Conservation (phyloP, 1,139 yeast genomes). For the Zygoascus sp. region DNA sequence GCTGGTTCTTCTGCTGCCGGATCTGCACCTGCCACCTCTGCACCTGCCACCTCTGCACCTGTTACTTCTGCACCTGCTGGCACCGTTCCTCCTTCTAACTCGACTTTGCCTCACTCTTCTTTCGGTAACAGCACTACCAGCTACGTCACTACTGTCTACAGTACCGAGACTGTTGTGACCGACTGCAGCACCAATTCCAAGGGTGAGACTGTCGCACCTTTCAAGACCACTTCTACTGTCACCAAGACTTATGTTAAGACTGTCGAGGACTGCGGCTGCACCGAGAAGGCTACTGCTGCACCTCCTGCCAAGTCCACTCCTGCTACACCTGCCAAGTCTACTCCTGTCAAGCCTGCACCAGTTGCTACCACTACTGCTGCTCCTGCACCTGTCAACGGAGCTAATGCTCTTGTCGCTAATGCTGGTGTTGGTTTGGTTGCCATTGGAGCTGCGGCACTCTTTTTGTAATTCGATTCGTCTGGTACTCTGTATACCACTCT, state of each 20-base stretch:
- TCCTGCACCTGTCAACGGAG: neutral
- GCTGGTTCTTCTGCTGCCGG: slow-evolving; percentile 9
- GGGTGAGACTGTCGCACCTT: slow-evolving; percentile 2
- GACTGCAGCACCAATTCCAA: slow-evolving; percentile 9
- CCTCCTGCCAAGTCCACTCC: slow-evolving; percentile 12
- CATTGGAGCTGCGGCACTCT: slow-evolving; percentile 11
- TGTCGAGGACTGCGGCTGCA: slow-evolving; percentile 9
- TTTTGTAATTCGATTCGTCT: slow-evolving; percentile 7
- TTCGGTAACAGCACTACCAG: slow-evolving; percentile 13
- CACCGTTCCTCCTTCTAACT: slow-evolving; percentile 12
- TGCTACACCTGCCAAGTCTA: neutral
- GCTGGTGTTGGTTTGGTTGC: slow-evolving; percentile 13
- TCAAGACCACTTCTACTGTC: slow-evolving; percentile 9
- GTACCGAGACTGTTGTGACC: slow-evolving; percentile 3
- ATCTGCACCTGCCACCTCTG: slow-evolving; percentile 10
- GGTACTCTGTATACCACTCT: no score
- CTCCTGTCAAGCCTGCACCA: slow-evolving; percentile 8
- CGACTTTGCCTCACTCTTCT: slow-evolving; percentile 12
- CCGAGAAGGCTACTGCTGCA: slow-evolving; percentile 8
- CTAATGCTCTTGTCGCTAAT: slow-evolving; percentile 5
- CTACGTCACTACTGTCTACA: slow-evolving; percentile 9
- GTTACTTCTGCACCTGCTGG: slow-evolving; percentile 11
- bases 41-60: slow-evolving; percentile 13
- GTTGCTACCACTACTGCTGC: slow-evolving; percentile 10
- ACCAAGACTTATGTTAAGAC: slow-evolving; percentile 10